Base-by-base conservation (phyloP, 2,329 filamentous ascomycete species). In the Exutisphaerella laricina region DNA sequence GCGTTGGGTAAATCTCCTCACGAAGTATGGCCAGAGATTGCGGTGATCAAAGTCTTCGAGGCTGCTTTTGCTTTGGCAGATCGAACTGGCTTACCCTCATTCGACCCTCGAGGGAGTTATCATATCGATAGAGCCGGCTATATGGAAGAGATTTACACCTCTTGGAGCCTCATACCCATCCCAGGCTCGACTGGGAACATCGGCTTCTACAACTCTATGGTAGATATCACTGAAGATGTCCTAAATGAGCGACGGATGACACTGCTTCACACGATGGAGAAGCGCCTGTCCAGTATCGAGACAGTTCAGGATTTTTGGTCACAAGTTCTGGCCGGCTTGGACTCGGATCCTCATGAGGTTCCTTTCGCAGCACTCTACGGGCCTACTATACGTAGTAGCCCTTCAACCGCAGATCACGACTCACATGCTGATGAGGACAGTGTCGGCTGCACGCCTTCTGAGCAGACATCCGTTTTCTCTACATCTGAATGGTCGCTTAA, bases 321-420 rank as follows among this genome's bases (percentile, higher is more conserved):
- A 18, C 28, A 46, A 6, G 33, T 50, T 2, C 17, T 51, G 6
- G 30, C 40, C 14, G 53, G 48, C 1, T 41, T 53, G 3, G 39
- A 51, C 16, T 12, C 21, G 3, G 51, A 55, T 16, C 10, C 29
- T 3, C 34, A 51, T 10, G 54, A 56, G 14, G 45, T 45, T 16
- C 52, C 54, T 3, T 56, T 53, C 33, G 50, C 46, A 8, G 40
- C 43, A 18, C 25, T 55, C 1, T 54, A 56, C 21, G 32, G 44
- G 0, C 34, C 44, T 10, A 18, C 41, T 32, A 5, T 31, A 30
- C 9, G 39, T 35, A 34, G 4, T 34, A 18, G n/a, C 14, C 14
- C 10, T 10, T n/a, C n/a, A n/a, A 31, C 28, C 6, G 28, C 28
- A 6, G 28, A 31, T 31, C 4, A 9, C 25, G 13, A n/a, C 5